Conservation (phyloP, 2,329 filamentous ascomycete species). For the Plectosphaerella cucumerina region DNA sequence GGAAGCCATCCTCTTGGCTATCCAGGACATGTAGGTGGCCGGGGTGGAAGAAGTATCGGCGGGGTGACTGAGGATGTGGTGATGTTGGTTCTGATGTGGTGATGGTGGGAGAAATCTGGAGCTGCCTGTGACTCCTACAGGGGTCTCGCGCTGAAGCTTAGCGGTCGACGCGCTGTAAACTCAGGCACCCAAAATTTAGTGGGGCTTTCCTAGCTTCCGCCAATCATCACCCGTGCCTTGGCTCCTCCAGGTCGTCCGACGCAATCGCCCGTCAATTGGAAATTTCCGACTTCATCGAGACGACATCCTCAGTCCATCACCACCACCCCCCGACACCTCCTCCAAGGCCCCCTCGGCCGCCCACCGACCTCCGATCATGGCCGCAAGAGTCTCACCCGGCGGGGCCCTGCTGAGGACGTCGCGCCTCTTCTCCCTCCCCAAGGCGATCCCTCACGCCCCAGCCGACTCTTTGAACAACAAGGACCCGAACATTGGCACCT, state of each 20-base stretch:
- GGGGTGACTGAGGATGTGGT: too few species aligned
- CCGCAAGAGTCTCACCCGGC: slow-evolving; percentile 48
- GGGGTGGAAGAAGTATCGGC: background rate
- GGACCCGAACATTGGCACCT: slow-evolving; percentile 45
- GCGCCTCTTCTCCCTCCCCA: slow-evolving; percentile 83
- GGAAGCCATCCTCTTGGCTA: slow-evolving; percentile 40
- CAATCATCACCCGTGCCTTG: slow-evolving; percentile 8
- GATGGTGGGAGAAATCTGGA: background rate
- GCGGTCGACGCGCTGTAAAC: too few species aligned
- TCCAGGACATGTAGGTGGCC: slow-evolving; percentile 8
- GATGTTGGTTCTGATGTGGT: too few species aligned
- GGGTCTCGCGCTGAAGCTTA: background rate
- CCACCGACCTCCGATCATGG: slow-evolving; percentile 11
- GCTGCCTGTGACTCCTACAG: background rate
- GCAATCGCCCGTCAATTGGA: slow-evolving; percentile 8
- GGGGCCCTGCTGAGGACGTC: slow-evolving; percentile 76
- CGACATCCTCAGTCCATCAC: slow-evolving; percentile 2
- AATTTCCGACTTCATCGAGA: slow-evolving; percentile 7
- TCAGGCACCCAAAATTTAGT: too few species aligned
- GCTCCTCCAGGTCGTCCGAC: background rate
- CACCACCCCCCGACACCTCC: slow-evolving; percentile 21
- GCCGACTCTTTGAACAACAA: slow-evolving; percentile 40
- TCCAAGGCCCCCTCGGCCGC: slow-evolving; percentile 9
- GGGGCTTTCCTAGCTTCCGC: background rate
- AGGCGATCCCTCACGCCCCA: slow-evolving; percentile 62